Evolutionary conservation across 2,329 filamentous ascomycete species (phyloP).

Genomic region (Lasiodiplodia sp.): DNA sequence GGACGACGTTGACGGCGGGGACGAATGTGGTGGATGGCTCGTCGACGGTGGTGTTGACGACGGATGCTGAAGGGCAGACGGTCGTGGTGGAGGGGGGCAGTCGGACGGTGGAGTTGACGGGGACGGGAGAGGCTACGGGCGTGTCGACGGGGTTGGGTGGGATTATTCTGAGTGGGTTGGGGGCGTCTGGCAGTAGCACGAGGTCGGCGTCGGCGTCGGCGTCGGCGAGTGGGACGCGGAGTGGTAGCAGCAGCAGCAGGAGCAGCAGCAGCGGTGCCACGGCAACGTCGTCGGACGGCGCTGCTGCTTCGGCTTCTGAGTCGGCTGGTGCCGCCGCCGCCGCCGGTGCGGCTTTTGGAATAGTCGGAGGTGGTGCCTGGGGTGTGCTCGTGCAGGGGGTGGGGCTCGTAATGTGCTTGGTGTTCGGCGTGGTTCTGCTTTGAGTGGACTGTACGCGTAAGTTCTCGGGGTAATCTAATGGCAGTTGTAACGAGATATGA

Average conservation of each 20-base stretch:
- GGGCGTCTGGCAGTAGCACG: neutral
- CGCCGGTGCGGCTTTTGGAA: neutral
- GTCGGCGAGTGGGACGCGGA: neutral
- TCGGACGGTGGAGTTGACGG: neutral
- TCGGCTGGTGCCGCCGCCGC: neutral
- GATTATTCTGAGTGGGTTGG: conserved; percentile 6
- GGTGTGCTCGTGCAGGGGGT: neutral
- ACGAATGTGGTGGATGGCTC: neutral
- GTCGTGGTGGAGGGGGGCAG: neutral
- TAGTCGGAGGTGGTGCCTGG: neutral
- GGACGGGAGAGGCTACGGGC: neutral
- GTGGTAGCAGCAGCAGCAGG: neutral
- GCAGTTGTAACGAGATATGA: neutral
- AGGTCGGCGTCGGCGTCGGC: neutral
- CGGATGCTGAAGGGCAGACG: neutral
- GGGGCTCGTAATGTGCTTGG: neutral
- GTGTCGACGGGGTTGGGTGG: neutral
- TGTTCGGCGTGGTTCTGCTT: neutral
- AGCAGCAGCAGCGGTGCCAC: neutral
- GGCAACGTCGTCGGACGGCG: neutral
- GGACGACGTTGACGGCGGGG: neutral
- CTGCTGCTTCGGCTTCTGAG: neutral
- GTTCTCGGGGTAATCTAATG: neutral
- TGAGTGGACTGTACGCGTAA: neutral
- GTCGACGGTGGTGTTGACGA: conserved; percentile 9